Conservation (phyloP, 2,329 filamentous ascomycete species). For the Emmonsia crescens region DNA sequence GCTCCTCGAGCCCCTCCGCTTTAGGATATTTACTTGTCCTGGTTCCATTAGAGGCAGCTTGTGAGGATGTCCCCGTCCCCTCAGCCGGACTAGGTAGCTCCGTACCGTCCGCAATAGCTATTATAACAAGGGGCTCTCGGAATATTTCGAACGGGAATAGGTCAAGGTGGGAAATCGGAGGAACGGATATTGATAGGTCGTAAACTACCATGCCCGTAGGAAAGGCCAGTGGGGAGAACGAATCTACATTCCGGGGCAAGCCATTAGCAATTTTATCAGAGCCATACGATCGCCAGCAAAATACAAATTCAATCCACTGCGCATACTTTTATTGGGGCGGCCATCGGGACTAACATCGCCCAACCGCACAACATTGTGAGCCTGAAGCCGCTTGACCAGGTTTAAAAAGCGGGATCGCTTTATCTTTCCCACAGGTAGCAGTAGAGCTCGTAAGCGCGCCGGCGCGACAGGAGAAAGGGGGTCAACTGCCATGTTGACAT, state of each 20-base stretch:
- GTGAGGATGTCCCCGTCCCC: conserved; percentile 5
- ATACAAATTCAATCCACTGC: neutral
- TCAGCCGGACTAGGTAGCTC: conserved; percentile 48
- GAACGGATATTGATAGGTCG: conserved; percentile 70
- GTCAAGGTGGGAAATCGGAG: conserved; percentile 66
- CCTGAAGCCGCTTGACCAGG: conserved; percentile 67
- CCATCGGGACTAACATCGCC: conserved; percentile 78
- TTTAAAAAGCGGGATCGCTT: conserved; percentile 66
- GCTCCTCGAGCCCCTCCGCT: conserved; percentile 26
- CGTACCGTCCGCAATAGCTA: conserved; percentile 73
- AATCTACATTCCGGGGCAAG: conserved; percentile 46
- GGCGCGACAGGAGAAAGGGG: conserved; percentile 82
- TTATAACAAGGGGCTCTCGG: conserved; percentile 68
- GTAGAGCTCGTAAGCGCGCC: conserved; percentile 76
- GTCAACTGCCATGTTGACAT: conserved; percentile 72
- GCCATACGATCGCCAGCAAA: neutral
- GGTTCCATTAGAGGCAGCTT: neutral
- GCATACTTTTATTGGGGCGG: conserved; percentile 73
- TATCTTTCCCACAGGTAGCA: conserved; percentile 79
- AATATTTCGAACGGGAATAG: conserved; percentile 85
- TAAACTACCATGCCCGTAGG: conserved; percentile 79
- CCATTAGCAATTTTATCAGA: conserved; percentile 10
- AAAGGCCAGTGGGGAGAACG: conserved; percentile 87
- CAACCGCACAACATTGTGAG: conserved; percentile 70
- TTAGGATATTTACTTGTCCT: conserved; percentile 25